Percentiles rank a stretch among this genome's conserved stretches.
Conservation (phyloP, 805 yeast species). For the Blastobotrys peoriensis region DNA sequence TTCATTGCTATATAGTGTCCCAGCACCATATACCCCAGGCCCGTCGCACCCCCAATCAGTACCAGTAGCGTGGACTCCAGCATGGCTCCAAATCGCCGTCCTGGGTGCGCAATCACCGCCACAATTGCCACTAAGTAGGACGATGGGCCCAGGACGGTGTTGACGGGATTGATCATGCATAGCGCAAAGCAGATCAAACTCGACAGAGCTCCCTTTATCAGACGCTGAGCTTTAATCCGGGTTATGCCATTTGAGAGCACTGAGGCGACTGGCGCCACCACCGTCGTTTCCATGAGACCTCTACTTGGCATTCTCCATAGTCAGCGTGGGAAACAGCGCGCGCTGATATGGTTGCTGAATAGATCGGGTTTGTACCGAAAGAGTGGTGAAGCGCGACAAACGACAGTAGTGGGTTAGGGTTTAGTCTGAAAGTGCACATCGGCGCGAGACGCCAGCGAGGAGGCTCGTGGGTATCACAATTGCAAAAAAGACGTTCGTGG, state of each 20-base stretch:
- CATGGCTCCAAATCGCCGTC: conserved; percentile 44
- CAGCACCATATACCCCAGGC: conserved; percentile 38
- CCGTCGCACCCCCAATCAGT: conserved; percentile 37
- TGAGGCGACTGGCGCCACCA: background rate
- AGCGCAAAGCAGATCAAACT: conserved; percentile 35
- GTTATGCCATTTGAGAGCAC: conserved; percentile 13
- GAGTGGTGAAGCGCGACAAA: no score
- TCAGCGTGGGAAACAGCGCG: no score
- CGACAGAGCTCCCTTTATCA: conserved; percentile 14
- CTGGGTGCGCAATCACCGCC: conserved; percentile 46
- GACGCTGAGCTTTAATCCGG: conserved; percentile 10
- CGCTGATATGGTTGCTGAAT: no score
- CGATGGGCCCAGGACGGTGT: conserved; percentile 34
- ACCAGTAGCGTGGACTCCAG: conserved; percentile 39
- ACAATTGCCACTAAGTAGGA: conserved; percentile 42
- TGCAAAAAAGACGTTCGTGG: no score
- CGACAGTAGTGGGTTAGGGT: no score
- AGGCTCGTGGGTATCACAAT: no score
- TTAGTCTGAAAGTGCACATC: no score
- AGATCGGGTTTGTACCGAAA: no score
- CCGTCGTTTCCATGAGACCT: no score
- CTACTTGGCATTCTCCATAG: no score
- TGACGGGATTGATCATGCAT: conserved; percentile 35
- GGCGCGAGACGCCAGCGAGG: no score
- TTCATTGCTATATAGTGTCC: conserved; percentile 38